phyloP scores from a whole-genome alignment of 192 early-diverging fungal species.

The Coemansia sp. region DNA sequence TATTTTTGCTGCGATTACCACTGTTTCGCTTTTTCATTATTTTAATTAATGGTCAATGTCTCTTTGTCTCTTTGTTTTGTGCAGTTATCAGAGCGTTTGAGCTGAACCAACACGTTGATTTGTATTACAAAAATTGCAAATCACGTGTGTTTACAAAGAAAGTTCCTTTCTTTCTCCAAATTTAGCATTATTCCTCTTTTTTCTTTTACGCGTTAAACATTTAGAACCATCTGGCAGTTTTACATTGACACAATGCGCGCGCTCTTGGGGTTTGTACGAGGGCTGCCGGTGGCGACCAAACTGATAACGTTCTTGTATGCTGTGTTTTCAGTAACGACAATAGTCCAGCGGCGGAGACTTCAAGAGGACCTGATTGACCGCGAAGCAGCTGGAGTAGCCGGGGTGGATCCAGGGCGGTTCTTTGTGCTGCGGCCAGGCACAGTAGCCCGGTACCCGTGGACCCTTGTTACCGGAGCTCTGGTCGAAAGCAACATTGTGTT shows the following conservation, averaged over 20 bases:
- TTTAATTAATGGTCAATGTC: too few species aligned
- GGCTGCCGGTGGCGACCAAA: conserved; percentile 44
- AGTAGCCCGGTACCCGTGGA: conserved; percentile 46
- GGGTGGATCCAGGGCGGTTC: conserved; percentile 32
- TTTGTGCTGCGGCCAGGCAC: conserved; percentile 44
- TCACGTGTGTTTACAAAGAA: too few species aligned
- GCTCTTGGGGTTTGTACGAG: conserved; percentile 22
- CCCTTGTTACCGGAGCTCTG: conserved; percentile 34
- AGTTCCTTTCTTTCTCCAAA: too few species aligned
- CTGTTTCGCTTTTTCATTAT: too few species aligned
- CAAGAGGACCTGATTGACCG: background rate
- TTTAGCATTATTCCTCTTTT: too few species aligned
- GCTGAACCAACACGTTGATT: too few species aligned
- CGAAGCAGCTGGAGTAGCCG: conserved; percentile 13
- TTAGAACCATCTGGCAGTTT: too few species aligned
- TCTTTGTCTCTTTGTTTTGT: too few species aligned
- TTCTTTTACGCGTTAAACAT: too few species aligned
- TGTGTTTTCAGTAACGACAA: conserved; percentile 21
- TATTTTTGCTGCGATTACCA: too few species aligned
- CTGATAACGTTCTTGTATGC: conserved; percentile 8
- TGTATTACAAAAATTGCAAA: too few species aligned
- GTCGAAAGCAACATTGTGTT: conserved; percentile 39
- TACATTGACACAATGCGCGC: conserved; percentile 20
- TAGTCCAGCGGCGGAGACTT: conserved; percentile 15
- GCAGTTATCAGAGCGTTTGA: too few species aligned